These are phyloP conservation scores for Naematelia encephala DNA, from an alignment of 768 basidiomycete species.

Conservation along the genomic window DNA sequence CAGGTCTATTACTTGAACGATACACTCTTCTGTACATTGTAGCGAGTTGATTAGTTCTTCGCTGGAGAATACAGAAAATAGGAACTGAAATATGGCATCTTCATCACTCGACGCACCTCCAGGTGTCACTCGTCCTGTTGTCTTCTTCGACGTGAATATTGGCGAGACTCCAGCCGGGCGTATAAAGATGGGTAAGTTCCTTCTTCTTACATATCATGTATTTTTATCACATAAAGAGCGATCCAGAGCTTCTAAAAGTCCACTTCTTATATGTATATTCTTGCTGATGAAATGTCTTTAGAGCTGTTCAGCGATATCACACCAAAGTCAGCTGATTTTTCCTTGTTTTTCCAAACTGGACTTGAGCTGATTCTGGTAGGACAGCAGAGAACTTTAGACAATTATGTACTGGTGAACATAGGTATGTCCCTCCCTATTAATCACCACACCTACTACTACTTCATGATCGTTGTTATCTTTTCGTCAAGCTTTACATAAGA, in stretches of 20 bases:
- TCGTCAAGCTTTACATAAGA: no score
- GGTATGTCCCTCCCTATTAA: no score
- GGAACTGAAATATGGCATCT: constrained; percentile 18
- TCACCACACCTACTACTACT: background rate
- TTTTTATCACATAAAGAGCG: background rate
- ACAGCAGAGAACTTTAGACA: constrained; percentile 98
- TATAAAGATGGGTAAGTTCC: constrained; percentile 72
- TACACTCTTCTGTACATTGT: no score
- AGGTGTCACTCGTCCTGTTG: constrained; percentile 65
- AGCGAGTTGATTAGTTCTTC: no score
- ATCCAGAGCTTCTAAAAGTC: no score
- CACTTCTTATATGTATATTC: background rate
- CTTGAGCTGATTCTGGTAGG: constrained; percentile 54
- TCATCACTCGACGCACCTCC: constrained; percentile 39
- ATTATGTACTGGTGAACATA: constrained; percentile 94
- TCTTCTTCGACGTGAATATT: constrained; percentile 96
- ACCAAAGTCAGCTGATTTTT: constrained; percentile 71
- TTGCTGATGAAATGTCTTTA: background rate
- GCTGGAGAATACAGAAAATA: no score
- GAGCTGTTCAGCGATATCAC: constrained; percentile 90
- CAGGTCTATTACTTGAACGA: no score
- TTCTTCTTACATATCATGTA: constrained; percentile 1
- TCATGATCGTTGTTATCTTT: no score
- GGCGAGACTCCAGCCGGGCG: constrained; percentile 94
- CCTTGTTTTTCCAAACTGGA: background rate